Base-by-base conservation (phyloP, 768 basidiomycete species). In the Boletus vinaceobasis region DNA sequence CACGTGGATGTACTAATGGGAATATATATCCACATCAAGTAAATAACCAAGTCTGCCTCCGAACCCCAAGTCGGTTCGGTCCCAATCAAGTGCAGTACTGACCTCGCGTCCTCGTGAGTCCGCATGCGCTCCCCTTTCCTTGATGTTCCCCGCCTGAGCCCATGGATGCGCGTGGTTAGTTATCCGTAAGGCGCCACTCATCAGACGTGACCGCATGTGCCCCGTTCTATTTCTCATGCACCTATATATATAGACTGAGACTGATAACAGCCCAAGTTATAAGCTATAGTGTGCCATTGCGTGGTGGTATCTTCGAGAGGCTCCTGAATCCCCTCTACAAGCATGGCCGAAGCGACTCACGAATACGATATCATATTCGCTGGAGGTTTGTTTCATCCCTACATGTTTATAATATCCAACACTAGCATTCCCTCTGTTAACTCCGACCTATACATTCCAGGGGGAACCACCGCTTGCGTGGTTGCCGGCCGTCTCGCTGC, bases 351-450 rank as follows among this genome's bases (percentile, higher is more conserved):
- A 33, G 9, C 37, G 44, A 35, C 38, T 38, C 14, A 45, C 9
- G 47, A 58, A 47, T 77, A 75, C 56, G 80, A 84, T 56, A 75
- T 85, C 19, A 75, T 85, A 56, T 78, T 85, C 55, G 80, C 79
- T 31, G 84, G 84, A 59, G 84, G 84, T 84, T 38, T 27, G 64
- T 56, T 35, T 36, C 35, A 7, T 46, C 47, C 17, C 33, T 17
- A 7, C 21, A 17, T 23, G 27, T 14, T 27, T 6, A 2, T 23
- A 23, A 23, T 23, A 52, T 48, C 29, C 17, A 17, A 35, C 14
- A 27, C 36, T 31, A 9, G 29, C 14, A 15, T 31, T 26, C 39
- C 19, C 5, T 39, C 23, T 23, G 26, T 36, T 21, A 23, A 19
- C 4, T 33, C 27, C 35, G 33, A 49, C 36, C 4, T 27, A 11